Base-by-base conservation (phyloP, 1,284 basidiomycete species). In the Ustilago esculenta region DNA sequence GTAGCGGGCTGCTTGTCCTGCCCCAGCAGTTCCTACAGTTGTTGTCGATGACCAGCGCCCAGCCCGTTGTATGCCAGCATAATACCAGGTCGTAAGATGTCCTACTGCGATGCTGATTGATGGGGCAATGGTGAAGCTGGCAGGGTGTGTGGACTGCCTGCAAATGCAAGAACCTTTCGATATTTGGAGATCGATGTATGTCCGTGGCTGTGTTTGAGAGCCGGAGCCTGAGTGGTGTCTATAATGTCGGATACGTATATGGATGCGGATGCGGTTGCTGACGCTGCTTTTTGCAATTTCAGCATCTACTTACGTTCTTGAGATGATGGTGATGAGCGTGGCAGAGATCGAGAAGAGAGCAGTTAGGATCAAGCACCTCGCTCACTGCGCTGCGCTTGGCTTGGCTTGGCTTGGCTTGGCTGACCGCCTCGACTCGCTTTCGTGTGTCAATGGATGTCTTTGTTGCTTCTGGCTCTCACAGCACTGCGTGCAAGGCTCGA, bases 291-390 rank as follows among this genome's bases (percentile, higher is more conserved):
- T 50, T 32, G 46, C 7, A 8, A 6, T 35, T 27, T 33, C 20
- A 24, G 45, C 45, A 27, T 49, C 25, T 64, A 69, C 66, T 69
- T 59, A 69, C 66, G 59, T 64, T 69, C 66, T 69, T 69, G 66
- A 64, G 51, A 52, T 45, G 65, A 54, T 68, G 58, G 58, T 68
- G 65, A 63, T 67, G 64, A 57, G 39, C 64, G 64, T 39, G 48
- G 36, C 48, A 56, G 52, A 52, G 57, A 59, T 67, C 48, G 49
- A 56, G 34, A 33, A 23, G 48, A 30, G 20, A 39, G 15, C 43
- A 33, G 34, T 52, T 32, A 57, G 44, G 20, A 59, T 33, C 25
- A 53, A 42, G 33, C 49, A 36, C 33, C 36, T 36, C 29, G 11
- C 36, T 41, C 30, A 20, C 7, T 18, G 7, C n/a, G 29, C 5